These are phyloP conservation scores for Daedalea quercina DNA, from an alignment of 768 basidiomycete species.

Conservation along the genomic window DNA sequence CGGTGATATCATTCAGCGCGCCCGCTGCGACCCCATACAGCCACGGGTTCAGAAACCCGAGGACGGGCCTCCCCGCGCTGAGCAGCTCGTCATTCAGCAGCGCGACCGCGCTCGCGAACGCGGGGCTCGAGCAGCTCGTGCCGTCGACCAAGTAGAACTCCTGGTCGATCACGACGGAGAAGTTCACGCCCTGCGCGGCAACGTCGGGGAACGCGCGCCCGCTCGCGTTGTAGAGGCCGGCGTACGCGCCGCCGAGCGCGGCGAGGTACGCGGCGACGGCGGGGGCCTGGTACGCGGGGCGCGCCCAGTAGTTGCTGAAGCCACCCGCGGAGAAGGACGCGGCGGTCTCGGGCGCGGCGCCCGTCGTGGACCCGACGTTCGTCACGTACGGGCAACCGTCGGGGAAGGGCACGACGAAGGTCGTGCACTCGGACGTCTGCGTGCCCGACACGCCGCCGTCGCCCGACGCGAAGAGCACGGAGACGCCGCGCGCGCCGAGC, in stretches of 20 bases:
- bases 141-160: conserved; percentile 19
- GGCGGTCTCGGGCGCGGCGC: conserved; percentile 22
- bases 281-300: conserved; percentile 30
- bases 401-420: conserved; percentile 30
- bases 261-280: conserved; percentile 32
- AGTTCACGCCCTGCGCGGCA: conserved; percentile 31
- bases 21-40: conserved; percentile 20
- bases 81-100: conserved; percentile 28
- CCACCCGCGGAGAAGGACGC: conserved; percentile 29
- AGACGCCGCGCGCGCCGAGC: conserved; percentile 30
- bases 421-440: conserved; percentile 19
- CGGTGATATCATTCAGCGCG: conserved; percentile 28
- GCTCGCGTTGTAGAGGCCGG: conserved; percentile 24
- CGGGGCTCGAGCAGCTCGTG: conserved; percentile 28
- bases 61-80: conserved; percentile 19
- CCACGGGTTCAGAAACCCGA: conserved; percentile 33
- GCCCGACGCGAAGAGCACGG: conserved; percentile 32
- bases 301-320: conserved; percentile 27
- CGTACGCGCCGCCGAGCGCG: conserved; percentile 21
- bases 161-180: conserved; percentile 20
- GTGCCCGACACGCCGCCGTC: conserved; percentile 32
- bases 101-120: conserved; percentile 26
- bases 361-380: conserved; percentile 28
- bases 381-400: conserved; percentile 30
- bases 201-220: conserved; percentile 46